These are phyloP conservation scores for Kwoniella heveanensis DNA, from an alignment of 768 basidiomycete species.

Conservation along the genomic window DNA sequence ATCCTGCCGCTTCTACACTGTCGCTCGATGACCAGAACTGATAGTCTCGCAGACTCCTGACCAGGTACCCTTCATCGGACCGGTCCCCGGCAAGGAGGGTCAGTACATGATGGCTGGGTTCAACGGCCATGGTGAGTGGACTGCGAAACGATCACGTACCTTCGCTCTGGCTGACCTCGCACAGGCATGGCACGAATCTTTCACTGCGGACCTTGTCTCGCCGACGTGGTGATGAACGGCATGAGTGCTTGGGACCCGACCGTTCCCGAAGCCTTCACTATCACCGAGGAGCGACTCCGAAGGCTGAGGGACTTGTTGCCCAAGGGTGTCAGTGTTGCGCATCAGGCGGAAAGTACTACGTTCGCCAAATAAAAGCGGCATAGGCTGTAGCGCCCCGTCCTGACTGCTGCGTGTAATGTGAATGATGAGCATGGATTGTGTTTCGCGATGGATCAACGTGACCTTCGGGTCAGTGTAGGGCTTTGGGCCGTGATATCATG, in stretches of 20 bases:
- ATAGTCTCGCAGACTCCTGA: constrained; percentile 34
- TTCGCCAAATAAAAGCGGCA: too few relatives aligned
- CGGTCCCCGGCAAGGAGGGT: constrained; percentile 36
- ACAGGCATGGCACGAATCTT: constrained; percentile 43
- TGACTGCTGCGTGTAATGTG: too few relatives aligned
- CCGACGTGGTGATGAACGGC: constrained; percentile 29
- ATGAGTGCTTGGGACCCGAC: constrained; percentile 31
- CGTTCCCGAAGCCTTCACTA: constrained; percentile 30
- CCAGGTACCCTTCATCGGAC: constrained; percentile 37
- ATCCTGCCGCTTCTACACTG: too few relatives aligned
- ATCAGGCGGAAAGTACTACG: too few relatives aligned
- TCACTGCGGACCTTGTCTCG: constrained; percentile 38
- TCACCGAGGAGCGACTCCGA: constrained; percentile 27
- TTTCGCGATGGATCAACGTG: too few relatives aligned
- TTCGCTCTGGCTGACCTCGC: background rate
- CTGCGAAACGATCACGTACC: background rate
- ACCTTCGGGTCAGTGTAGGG: too few relatives aligned
- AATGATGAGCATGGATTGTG: too few relatives aligned
- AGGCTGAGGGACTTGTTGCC: constrained; percentile 9
- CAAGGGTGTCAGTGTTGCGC: background rate
- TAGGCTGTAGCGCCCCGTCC: too few relatives aligned
- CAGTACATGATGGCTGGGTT: constrained; percentile 42
- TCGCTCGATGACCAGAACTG: too few relatives aligned
- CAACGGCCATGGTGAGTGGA: constrained; percentile 26
- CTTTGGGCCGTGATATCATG: too few relatives aligned